Conservation (phyloP, 2,329 filamentous ascomycete genomes). For the Hypoxylon sp. region DNA sequence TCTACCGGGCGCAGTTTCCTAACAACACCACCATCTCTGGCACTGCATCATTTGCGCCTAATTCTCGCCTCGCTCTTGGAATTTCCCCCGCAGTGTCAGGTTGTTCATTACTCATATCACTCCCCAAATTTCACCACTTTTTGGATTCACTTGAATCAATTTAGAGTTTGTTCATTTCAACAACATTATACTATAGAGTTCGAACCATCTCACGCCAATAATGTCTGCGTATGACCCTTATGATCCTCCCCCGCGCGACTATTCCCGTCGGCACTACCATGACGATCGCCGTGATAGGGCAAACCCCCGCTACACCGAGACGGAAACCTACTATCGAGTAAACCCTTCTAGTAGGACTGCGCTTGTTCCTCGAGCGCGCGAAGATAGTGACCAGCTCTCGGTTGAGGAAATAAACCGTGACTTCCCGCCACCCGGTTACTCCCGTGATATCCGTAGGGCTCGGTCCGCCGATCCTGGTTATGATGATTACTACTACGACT, state of each 20-base stretch:
- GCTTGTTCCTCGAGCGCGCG: constrained; percentile 72
- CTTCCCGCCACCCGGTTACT: constrained; percentile 80
- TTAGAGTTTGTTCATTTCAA: constrained; percentile 38
- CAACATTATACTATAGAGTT: constrained; percentile 9
- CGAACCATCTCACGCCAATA: constrained; percentile 27
- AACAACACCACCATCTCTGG: constrained; percentile 26
- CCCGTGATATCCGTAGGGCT: constrained; percentile 70
- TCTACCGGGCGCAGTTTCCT: neutral
- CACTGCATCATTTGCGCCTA: constrained; percentile 40
- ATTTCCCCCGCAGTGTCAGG: constrained; percentile 10
- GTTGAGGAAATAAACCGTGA: constrained; percentile 88
- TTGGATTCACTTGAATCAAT: constrained; percentile 21
- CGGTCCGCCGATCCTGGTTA: constrained; percentile 74
- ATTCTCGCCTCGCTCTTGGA: constrained; percentile 18
- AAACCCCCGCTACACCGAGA: constrained; percentile 68
- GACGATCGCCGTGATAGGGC: constrained; percentile 68
- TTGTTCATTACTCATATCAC: constrained; percentile 9
- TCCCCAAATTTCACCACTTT: constrained; percentile 13
- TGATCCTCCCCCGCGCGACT: constrained; percentile 63
- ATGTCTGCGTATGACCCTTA: constrained; percentile 70
- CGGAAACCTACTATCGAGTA: constrained; percentile 64
- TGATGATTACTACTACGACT: constrained; percentile 73
- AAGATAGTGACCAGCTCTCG: constrained; percentile 78
- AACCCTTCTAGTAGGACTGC: constrained; percentile 63
- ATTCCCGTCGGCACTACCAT: constrained; percentile 67